These are phyloP conservation scores for Volvox africanus DNA, from an alignment of 139 green algal genomes.

Conservation along the genomic window DNA sequence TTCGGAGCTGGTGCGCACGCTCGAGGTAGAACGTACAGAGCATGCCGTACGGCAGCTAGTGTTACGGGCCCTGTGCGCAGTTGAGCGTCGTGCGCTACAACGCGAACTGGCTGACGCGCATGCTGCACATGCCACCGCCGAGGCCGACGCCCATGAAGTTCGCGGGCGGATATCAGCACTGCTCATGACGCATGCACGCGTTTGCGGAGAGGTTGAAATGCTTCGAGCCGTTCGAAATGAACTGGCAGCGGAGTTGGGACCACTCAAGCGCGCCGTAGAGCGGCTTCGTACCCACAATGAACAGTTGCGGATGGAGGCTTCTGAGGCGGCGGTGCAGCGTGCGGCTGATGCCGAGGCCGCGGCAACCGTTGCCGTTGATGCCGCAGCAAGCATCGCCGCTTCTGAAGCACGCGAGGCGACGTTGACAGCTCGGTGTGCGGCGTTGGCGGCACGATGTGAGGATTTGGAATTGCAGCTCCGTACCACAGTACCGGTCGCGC, in stretches of 20 bases:
- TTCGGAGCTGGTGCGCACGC: not conserved
- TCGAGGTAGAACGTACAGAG: not conserved
- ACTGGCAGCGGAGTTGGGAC: conserved; percentile 3
- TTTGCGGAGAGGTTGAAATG: conserved; percentile 23
- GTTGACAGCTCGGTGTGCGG: not conserved
- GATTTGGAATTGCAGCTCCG: not conserved
- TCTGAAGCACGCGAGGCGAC: not conserved
- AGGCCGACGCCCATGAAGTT: not conserved
- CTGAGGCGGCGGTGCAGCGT: not conserved
- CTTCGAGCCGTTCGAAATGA: not conserved
- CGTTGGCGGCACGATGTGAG: not conserved
- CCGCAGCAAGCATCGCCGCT: not conserved
- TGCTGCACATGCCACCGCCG: not conserved
- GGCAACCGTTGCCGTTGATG: not conserved
- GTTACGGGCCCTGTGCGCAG: not conserved
- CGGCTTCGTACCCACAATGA: conserved; percentile 30
- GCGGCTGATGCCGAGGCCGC: not conserved
- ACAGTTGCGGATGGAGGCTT: not conserved
- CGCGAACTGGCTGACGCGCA: not conserved
- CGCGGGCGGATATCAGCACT: not conserved
- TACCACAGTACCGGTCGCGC: not conserved
- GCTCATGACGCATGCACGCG: not conserved
- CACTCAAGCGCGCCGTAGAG: not conserved
- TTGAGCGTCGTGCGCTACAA: not conserved
- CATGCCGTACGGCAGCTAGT: not conserved